Evolutionary conservation across 1,284 basidiomycete species (phyloP).

Genomic region (Volvariella surrecta): DNA sequence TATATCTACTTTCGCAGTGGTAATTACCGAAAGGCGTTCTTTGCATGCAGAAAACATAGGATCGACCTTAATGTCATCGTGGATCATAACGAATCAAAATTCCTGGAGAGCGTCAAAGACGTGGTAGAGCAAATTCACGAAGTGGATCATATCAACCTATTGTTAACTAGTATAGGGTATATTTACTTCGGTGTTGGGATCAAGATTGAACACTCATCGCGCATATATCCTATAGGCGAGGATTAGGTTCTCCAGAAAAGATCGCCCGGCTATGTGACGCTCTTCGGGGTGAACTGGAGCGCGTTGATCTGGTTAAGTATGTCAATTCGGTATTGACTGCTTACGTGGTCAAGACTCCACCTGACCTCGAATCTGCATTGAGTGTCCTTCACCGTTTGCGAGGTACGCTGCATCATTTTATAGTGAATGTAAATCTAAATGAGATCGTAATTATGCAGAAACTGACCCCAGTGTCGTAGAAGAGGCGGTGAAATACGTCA

Average conservation of each 20-base stretch:
- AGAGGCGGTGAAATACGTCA: slow-evolving; percentile 97
- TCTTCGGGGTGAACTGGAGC: slow-evolving; percentile 68
- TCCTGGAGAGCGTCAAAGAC: slow-evolving; percentile 51
- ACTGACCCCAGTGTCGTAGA: slow-evolving; percentile 75
- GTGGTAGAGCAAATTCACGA: slow-evolving; percentile 86
- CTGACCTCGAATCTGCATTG: slow-evolving; percentile 86
- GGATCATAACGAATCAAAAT: slow-evolving; percentile 66
- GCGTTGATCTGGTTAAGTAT: slow-evolving; percentile 68
- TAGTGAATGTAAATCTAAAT: slow-evolving; percentile 2
- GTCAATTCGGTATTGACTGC: slow-evolving; percentile 90
- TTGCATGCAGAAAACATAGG: slow-evolving; percentile 88
- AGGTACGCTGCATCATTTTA: slow-evolving; percentile 32
- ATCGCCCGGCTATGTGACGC: slow-evolving; percentile 76
- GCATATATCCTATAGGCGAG: slow-evolving; percentile 36
- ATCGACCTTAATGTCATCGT: slow-evolving; percentile 88
- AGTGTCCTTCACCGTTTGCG: slow-evolving; percentile 72
- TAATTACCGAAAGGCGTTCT: slow-evolving; percentile 79
- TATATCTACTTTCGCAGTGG: slow-evolving; percentile 28
- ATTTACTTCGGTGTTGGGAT: too few relatives aligned
- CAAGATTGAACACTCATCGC: too few relatives aligned
- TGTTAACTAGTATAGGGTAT: slow-evolving; percentile 80
- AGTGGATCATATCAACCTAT: slow-evolving; percentile 90
- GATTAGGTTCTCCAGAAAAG: slow-evolving; percentile 43
- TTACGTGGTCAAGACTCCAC: slow-evolving; percentile 86
- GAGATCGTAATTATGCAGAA: slow-evolving; percentile 37